Evolutionary conservation across 495 filamentous ascomycete species (phyloP), one percentile per base, ranked within the genome.

Genomic region (Xanthoparmelia taractica): DNA sequence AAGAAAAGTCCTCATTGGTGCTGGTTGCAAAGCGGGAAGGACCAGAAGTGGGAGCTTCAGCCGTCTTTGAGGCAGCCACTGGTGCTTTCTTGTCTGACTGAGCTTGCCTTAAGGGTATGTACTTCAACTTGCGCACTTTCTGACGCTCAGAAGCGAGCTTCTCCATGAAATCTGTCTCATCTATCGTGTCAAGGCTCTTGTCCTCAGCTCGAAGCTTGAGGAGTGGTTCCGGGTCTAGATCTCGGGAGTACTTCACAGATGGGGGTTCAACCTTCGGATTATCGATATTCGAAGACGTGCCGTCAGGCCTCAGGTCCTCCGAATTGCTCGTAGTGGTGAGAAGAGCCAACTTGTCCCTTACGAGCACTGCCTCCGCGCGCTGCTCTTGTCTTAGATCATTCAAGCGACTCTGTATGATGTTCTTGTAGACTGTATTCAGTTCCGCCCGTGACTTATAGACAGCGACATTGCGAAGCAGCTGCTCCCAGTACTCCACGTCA

Each of bases 401-500:
- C 50, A 93, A 80, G 17, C 89, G 84, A 55, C 86, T 87, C 40
- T 85, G 84, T 66, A 91, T 84, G 63, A 97, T 87, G 8, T 83
- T 83, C 62, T 90, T 85, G 65, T 87, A 94, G 12, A 97, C 84
- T 52, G 85, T 85, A 74, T 87, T 87, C 40, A 98, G 75, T 68
- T 88, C 90, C 3, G 93, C 91, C 70, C 89, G 91, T 8, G 93
- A 90, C 74, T 97, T 97, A 85, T 88, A 96, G 5, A 96, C 85
- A 18, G 86, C 78, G 47, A 98, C 76, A 70, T 87, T 96, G 66
- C 86, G 84, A 56, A 97, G 79, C 4, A 98, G 81, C 69, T 95
- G 89, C 67, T 96, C 91, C 94, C 94, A 98, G 73, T 97, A 98
- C 72, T 98, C 94, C 6, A 87, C 90, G 76, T 98, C 95, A 69